Percentiles rank a stretch among this genome's conserved stretches.
Conservation (phyloP, 2,329 filamentous ascomycete species). For the Fusarium oligoseptatum region DNA sequence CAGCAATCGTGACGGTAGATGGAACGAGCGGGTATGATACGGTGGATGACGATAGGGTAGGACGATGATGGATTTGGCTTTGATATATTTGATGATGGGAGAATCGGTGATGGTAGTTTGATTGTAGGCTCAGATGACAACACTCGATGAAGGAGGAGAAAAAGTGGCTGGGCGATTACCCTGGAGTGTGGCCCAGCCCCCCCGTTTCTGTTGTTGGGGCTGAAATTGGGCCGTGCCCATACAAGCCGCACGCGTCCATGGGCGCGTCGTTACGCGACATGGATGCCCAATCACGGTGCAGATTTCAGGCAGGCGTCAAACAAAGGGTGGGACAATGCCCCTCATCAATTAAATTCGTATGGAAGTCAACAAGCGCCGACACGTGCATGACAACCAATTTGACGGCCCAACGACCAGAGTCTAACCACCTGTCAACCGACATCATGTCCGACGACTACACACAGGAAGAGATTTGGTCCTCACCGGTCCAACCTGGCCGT, state of each 20-base stretch:
- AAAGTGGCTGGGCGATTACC: slow-evolving; percentile 48
- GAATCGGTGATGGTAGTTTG: slow-evolving; percentile 42
- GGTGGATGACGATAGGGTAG: slow-evolving; percentile 21
- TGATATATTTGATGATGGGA: slow-evolving; percentile 44
- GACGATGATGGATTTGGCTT: slow-evolving; percentile 38
- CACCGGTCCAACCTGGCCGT: slow-evolving; percentile 52
- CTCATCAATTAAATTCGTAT: slow-evolving; percentile 38
- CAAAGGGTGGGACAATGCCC: slow-evolving; percentile 36
- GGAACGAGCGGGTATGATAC: slow-evolving; percentile 7
- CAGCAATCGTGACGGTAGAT: slow-evolving; percentile 15
- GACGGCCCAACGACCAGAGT: not conserved
- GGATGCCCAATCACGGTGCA: slow-evolving; percentile 43
- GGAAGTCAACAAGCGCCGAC: slow-evolving; percentile 35
- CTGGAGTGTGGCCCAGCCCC: slow-evolving; percentile 47
- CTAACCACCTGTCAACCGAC: slow-evolving; percentile 9
- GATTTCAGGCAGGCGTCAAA: slow-evolving; percentile 16
- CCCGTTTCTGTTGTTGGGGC: slow-evolving; percentile 36
- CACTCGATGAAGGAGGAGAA: slow-evolving; percentile 40
- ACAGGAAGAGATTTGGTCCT: slow-evolving; percentile 64
- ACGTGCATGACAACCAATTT: slow-evolving; percentile 5
- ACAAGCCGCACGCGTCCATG: slow-evolving; percentile 40
- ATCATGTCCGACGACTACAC: slow-evolving; percentile 63
- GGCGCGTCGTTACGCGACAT: slow-evolving; percentile 50
- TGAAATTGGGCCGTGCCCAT: slow-evolving; percentile 27
- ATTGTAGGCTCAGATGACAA: slow-evolving; percentile 42